Base-by-base conservation (phyloP, 2,329 filamentous ascomycete genomes). In the Penicillium crustosum region DNA sequence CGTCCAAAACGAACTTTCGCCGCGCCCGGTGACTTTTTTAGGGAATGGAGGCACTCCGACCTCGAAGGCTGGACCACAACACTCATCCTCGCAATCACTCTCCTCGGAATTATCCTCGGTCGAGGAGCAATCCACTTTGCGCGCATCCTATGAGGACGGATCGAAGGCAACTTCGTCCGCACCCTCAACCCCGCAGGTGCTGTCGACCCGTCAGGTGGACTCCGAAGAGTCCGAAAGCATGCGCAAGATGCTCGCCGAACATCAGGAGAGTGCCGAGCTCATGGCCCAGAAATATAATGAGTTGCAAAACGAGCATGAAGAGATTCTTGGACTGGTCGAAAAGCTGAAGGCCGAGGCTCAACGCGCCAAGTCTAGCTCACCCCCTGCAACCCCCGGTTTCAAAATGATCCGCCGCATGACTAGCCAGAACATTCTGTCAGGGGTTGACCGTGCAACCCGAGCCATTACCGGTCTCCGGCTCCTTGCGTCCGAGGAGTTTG, bases 61-160 rank as follows among this genome's bases (percentile, higher is more conserved):
- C 72, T 79, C 85, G 73, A 92, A 88, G 78, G 83, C 87, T 79
- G 82, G 79, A 82, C 79, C 80, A 75, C 86, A 86, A 77, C 82
- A 81, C 71, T 90, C 89, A 76, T 93, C 90, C 70, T 93, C 91
- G 79, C 91, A 89, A 75, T 96, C 92, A 70, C 88, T 97, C 67
- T 97, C 91, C 65, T 94, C 91, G 78, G 94, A 97, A 79, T 84
- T 96, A 74, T 96, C 91, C 70, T 96, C 89, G 74, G 91, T 86
- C 81, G 86, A 89, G 83, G 89, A 89, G 70, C 90, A 89, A 71
- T 85, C 86, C 67, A 81, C 82, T 68, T 87, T 86, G 62, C 81
- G 81, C 62, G 86, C 88, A 66, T 82, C 83, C 49, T 86, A 85
- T 65, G 61, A 67, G 33, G 38, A 50, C 15, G 59, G 59, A 23